A percentile compares a stretch with the other conserved stretches of the same genome.
Conservation (phyloP, 192 early-diverging fungal species). For the Umbelopsis vinacea region DNA sequence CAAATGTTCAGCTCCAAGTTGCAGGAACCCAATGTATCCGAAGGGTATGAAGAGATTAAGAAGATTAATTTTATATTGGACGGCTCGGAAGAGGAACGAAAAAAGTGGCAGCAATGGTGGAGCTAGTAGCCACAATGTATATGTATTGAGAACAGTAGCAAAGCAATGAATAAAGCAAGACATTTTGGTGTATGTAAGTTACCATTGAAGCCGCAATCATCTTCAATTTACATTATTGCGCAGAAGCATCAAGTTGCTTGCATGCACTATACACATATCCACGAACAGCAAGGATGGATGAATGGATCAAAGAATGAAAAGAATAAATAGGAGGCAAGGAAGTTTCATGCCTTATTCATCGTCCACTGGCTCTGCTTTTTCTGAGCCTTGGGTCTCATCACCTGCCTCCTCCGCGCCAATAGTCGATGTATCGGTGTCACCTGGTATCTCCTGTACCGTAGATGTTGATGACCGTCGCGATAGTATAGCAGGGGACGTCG, state of each 20-base stretch:
- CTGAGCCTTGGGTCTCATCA: too few species aligned
- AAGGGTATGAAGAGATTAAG: slow-evolving; percentile 68
- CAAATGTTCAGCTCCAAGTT: slow-evolving; percentile 49
- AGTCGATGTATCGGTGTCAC: neutral
- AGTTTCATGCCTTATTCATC: too few species aligned
- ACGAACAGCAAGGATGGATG: neutral
- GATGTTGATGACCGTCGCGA: neutral
- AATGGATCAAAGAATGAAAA: neutral
- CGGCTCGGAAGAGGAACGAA: slow-evolving; percentile 53
- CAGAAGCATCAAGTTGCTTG: too few species aligned
- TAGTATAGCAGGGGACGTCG: neutral
- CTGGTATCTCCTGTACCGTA: slow-evolving; percentile 12
- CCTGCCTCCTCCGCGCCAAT: neutral
- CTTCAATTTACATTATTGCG: too few species aligned
- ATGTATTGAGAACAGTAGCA: neutral
- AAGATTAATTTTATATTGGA: slow-evolving; percentile 60
- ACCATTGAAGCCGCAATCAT: too few species aligned
- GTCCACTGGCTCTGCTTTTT: neutral
- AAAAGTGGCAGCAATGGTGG: slow-evolving; percentile 59
- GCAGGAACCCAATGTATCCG: slow-evolving; percentile 46
- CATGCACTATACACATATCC: too few species aligned
- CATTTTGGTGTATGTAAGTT: too few species aligned
- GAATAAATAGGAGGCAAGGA: too few species aligned
- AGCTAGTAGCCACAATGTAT: slow-evolving; percentile 32
- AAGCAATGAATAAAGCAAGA: too few species aligned